phyloP scores from a whole-genome alignment of 1,139 yeast genomes.

The Lizanozyma gosingica region DNA sequence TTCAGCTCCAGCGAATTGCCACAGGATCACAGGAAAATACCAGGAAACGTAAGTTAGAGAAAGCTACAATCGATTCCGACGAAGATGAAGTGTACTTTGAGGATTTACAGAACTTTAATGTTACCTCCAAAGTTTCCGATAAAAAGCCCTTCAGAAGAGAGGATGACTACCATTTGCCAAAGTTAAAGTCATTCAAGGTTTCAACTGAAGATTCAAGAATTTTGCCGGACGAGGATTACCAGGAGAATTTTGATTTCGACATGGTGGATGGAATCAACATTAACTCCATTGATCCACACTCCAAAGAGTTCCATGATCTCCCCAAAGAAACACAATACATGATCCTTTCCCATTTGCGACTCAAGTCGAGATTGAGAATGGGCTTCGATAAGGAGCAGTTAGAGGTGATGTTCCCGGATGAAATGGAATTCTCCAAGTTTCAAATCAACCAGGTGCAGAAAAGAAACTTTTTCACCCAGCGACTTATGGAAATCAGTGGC shows the following conservation, averaged over 20 bases:
- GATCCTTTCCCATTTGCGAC: conserved; percentile 71
- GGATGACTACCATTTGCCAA: conserved; percentile 86
- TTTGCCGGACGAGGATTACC: conserved; percentile 64
- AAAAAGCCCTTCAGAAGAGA: conserved; percentile 26
- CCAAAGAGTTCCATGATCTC: conserved; percentile 51
- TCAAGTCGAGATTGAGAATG: conserved; percentile 86
- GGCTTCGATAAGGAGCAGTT: conserved; percentile 87
- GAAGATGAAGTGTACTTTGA: conserved; percentile 27
- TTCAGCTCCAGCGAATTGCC: conserved; percentile 54
- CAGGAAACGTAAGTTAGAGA: conserved; percentile 2
- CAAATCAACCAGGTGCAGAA: conserved; percentile 91
- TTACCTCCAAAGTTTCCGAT: conserved; percentile 5
- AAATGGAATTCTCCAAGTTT: conserved; percentile 85
- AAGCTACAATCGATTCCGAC: conserved; percentile 9
- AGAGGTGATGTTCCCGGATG: conserved; percentile 68
- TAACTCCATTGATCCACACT: conserved; percentile 61
- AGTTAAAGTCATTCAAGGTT: conserved; percentile 33
- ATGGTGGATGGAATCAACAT: conserved; percentile 66
- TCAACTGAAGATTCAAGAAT: conserved; percentile 56
- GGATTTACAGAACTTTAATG: conserved; percentile 23
- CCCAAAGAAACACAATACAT: conserved; percentile 86
- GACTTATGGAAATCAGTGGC: conserved; percentile 77
- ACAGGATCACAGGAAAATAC: background rate
- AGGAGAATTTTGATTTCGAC: conserved; percentile 53
- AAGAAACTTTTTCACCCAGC: conserved; percentile 83